Evolutionary conservation across 2,329 filamentous ascomycete genomes (phyloP).

Genomic region (Dactylellina drechsleri): DNA sequence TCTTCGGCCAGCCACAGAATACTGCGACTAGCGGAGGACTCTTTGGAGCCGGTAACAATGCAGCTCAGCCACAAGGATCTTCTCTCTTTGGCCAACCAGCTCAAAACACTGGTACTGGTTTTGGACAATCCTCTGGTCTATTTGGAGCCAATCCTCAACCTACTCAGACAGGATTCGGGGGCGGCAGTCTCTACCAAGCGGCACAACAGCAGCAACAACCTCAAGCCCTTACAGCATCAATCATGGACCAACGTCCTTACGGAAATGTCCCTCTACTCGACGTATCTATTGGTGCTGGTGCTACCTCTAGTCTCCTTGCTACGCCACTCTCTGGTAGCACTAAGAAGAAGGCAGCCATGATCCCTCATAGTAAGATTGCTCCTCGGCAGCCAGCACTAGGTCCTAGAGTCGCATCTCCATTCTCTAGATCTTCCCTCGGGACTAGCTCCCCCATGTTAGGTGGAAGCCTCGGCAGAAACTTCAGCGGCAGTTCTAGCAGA

Average conservation of each 20-base stretch:
- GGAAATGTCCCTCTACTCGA: conserved; percentile 88
- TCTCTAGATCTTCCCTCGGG: conserved; percentile 56
- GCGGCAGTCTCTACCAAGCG: conserved; percentile 65
- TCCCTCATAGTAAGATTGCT: conserved; percentile 59
- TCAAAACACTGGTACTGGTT: conserved; percentile 32
- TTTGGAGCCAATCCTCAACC: conserved; percentile 40
- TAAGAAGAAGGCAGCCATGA: conserved; percentile 72
- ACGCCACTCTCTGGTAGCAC: conserved; percentile 80
- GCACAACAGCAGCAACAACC: conserved; percentile 66
- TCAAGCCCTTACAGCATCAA: conserved; percentile 78
- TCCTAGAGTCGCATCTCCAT: conserved; percentile 57
- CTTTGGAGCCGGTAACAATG: conserved; percentile 65
- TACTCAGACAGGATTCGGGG: conserved; percentile 52
- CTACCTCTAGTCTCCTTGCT: conserved; percentile 83
- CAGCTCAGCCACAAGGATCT: conserved; percentile 60
- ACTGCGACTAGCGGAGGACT: conserved; percentile 63
- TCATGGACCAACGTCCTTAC: conserved; percentile 86
- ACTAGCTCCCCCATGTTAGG: conserved; percentile 57
- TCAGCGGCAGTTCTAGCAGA: conserved; percentile 56
- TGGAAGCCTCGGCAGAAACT: conserved; percentile 57
- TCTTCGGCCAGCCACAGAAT: conserved; percentile 64
- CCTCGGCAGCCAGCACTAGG: conserved; percentile 57
- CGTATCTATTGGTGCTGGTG: conserved; percentile 72
- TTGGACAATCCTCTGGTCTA: conserved; percentile 41
- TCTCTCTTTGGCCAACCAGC: conserved; percentile 69